These are phyloP conservation scores for Tardiomyces blankii DNA, from an alignment of 1,139 yeast species.

Conservation along the genomic window DNA sequence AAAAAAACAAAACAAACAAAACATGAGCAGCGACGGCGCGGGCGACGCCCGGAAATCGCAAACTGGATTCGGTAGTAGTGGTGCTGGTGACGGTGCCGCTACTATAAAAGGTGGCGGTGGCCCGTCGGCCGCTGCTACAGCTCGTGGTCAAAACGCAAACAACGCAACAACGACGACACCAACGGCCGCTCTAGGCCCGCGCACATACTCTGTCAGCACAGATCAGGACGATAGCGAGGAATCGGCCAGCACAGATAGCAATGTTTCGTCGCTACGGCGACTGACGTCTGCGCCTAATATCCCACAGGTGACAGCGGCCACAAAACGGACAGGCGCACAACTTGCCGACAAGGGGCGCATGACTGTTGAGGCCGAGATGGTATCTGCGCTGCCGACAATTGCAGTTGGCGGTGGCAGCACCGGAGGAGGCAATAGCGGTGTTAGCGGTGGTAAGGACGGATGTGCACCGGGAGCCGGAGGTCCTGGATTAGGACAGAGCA, in stretches of 20 bases:
- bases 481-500: neutral
- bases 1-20: no score
- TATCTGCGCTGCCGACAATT: conserved; percentile 25
- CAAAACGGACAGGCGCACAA: neutral
- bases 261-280: neutral
- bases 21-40: no score
- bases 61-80: no score
- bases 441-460: neutral
- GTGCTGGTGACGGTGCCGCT: no score
- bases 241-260: neutral
- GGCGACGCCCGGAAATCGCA: no score
- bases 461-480: neutral
- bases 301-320: neutral
- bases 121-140: no score
- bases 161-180: neutral
- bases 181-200: neutral
- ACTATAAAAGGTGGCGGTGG: no score
- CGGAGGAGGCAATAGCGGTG: conserved; percentile 2
- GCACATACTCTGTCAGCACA: neutral
- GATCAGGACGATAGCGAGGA: neutral
- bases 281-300: neutral
- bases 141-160: neutral
- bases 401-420: conserved; percentile 17
- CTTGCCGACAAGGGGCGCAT: neutral
- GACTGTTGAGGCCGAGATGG: neutral